Evolutionary conservation across 257 asterid genomes (phyloP).

Genomic region (Echium plantagineum): DNA sequence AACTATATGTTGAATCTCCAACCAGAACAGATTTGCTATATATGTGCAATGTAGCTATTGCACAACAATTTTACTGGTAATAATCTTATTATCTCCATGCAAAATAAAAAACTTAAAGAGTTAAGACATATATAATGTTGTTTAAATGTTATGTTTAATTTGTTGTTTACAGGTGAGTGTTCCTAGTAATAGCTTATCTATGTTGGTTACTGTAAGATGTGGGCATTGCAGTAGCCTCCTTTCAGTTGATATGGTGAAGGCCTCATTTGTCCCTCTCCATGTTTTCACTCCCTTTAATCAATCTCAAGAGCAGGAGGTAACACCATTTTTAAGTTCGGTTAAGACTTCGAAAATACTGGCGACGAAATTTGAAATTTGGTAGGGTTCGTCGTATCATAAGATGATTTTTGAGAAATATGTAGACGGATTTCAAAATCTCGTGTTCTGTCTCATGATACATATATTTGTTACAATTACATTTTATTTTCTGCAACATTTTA

Average conservation of each 20-base stretch:
- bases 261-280: slow-evolving; percentile 31
- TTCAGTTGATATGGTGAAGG: slow-evolving; percentile 42
- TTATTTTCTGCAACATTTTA: too few species aligned
- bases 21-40: slow-evolving; percentile 54
- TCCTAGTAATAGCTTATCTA: slow-evolving; percentile 46
- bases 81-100: too few species aligned
- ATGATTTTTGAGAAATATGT: too few species aligned
- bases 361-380: too few species aligned
- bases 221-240: slow-evolving; percentile 65
- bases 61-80: slow-evolving; percentile 64
- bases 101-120: neutral
- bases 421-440: too few species aligned
- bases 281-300: slow-evolving; percentile 31
- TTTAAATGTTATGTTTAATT: neutral
- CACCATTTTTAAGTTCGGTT: too few species aligned
- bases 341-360: too few species aligned
- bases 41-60: slow-evolving; percentile 71
- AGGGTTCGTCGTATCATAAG: too few species aligned
- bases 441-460: too few species aligned
- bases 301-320: slow-evolving; percentile 21
- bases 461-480: too few species aligned
- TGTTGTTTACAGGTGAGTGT: slow-evolving; percentile 56
- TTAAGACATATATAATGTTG: neutral
- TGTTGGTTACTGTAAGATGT: slow-evolving; percentile 58
- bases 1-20: slow-evolving; percentile 25